Evolutionary conservation across 1,284 basidiomycete species (phyloP).

Genomic region (Tremellales sp.): DNA sequence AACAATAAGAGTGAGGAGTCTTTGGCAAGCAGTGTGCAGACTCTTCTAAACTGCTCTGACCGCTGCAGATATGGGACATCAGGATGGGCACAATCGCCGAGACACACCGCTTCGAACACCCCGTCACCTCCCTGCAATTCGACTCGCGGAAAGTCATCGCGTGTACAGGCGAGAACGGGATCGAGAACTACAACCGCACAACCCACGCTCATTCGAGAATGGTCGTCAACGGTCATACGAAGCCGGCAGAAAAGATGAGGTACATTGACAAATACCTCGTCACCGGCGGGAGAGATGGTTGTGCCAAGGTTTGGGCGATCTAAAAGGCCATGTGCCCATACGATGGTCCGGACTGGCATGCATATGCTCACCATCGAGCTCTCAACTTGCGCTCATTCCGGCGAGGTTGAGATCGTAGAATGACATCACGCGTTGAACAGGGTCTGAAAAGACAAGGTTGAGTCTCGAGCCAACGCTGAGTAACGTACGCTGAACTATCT

Average conservation of each 20-base stretch:
- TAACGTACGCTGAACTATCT: no score
- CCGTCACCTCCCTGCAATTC: conserved; percentile 89
- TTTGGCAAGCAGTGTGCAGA: neutral
- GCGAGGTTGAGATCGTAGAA: no score
- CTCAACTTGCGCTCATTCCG: no score
- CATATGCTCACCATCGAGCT: no score
- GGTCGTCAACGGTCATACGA: conserved; percentile 83
- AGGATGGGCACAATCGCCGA: conserved; percentile 84
- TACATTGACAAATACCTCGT: conserved; percentile 97
- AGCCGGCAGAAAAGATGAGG: conserved; percentile 80
- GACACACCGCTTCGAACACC: conserved; percentile 84
- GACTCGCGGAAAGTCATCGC: conserved; percentile 90
- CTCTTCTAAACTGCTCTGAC: conserved; percentile 1
- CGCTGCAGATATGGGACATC: conserved; percentile 87
- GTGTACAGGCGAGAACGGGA: conserved; percentile 87
- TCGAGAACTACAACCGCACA: conserved; percentile 94
- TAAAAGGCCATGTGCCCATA: no score
- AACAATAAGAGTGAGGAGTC: conserved; percentile 68
- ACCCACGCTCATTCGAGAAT: conserved; percentile 82
- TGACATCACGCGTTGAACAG: no score
- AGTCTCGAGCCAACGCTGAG: no score
- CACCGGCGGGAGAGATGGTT: conserved; percentile 81
- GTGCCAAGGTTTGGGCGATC: conserved; percentile 86
- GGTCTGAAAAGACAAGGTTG: no score
- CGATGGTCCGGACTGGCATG: no score